Percentiles rank a stretch among this genome's conserved stretches.
Conservation (phyloP, 1,284 basidiomycete species). For the Mycena sp. region DNA sequence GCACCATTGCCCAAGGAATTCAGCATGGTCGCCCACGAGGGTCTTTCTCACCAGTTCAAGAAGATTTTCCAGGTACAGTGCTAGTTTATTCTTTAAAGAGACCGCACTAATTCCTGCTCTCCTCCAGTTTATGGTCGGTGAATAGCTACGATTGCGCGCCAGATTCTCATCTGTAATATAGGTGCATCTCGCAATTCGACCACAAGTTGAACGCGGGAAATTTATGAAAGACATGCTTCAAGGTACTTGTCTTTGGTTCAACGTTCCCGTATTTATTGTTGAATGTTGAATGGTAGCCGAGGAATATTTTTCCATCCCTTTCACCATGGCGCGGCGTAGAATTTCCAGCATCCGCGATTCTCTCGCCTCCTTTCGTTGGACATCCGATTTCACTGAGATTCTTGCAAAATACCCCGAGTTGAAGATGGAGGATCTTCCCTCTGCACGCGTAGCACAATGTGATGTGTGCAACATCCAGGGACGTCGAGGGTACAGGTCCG, state of each 20-base stretch:
- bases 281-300: slow-evolving; percentile 53
- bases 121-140: slow-evolving; percentile 74
- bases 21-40: slow-evolving; percentile 82
- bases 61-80: slow-evolving; percentile 64
- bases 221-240: slow-evolving; percentile 66
- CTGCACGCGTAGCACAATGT: background rate
- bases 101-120: background rate
- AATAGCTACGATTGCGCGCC: background rate
- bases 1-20: slow-evolving; percentile 73
- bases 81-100: background rate
- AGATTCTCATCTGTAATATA: background rate
- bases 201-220: slow-evolving; percentile 58
- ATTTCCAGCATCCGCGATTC: slow-evolving; percentile 76
- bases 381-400: slow-evolving; percentile 69
- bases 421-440: slow-evolving; percentile 40
- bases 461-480: slow-evolving; percentile 43
- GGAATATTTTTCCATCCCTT: slow-evolving; percentile 78
- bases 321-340: slow-evolving; percentile 72
- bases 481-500: slow-evolving; percentile 14
- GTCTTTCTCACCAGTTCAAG: slow-evolving; percentile 82
- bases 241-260: slow-evolving; percentile 51
- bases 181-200: slow-evolving; percentile 73
- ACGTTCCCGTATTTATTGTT: slow-evolving; percentile 18
- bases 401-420: slow-evolving; percentile 78
- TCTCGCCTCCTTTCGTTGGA: slow-evolving; percentile 79